These are phyloP conservation scores for Candida suzukii DNA, from an alignment of 805 yeast species.

Conservation along the genomic window DNA sequence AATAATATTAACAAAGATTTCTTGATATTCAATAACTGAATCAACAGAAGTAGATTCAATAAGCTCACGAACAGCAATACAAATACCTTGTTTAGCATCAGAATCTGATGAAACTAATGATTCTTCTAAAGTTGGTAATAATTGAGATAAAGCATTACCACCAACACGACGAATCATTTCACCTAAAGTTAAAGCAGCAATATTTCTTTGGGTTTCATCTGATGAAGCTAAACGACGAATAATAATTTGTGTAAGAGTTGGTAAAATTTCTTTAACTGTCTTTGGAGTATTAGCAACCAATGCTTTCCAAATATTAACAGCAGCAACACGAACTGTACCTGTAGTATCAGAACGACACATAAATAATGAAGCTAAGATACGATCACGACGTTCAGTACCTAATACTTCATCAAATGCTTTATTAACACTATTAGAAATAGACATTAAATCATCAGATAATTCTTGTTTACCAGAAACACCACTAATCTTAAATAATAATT, in stretches of 20 bases:
- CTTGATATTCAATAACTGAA: slow-evolving; percentile 58
- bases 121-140: slow-evolving; percentile 77
- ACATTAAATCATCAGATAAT: slow-evolving; percentile 46
- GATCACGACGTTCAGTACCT: slow-evolving; percentile 85
- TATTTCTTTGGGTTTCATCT: slow-evolving; percentile 70
- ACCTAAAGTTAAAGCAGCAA: slow-evolving; percentile 91
- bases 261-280: slow-evolving; percentile 86
- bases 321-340: slow-evolving; percentile 79
- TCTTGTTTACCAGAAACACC: slow-evolving; percentile 81
- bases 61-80: slow-evolving; percentile 85
- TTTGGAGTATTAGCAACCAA: slow-evolving; percentile 93
- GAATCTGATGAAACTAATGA: slow-evolving; percentile 55
- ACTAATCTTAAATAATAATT: slow-evolving; percentile 85
- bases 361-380: slow-evolving; percentile 77
- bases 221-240: slow-evolving; percentile 79
- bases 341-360: slow-evolving; percentile 91
- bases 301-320: slow-evolving; percentile 95
- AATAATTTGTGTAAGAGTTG: slow-evolving; percentile 72
- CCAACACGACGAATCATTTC: slow-evolving; percentile 94
- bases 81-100: slow-evolving; percentile 93
- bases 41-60: slow-evolving; percentile 65
- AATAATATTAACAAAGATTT: slow-evolving; percentile 63
- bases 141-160: slow-evolving; percentile 71
- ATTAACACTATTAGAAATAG: slow-evolving; percentile 43
- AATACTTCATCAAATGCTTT: slow-evolving; percentile 66